Evolutionary conservation across 139 green algal genomes (phyloP), one percentile per base, ranked within the genome.

Genomic region (Diplosphaera chodatii): DNA sequence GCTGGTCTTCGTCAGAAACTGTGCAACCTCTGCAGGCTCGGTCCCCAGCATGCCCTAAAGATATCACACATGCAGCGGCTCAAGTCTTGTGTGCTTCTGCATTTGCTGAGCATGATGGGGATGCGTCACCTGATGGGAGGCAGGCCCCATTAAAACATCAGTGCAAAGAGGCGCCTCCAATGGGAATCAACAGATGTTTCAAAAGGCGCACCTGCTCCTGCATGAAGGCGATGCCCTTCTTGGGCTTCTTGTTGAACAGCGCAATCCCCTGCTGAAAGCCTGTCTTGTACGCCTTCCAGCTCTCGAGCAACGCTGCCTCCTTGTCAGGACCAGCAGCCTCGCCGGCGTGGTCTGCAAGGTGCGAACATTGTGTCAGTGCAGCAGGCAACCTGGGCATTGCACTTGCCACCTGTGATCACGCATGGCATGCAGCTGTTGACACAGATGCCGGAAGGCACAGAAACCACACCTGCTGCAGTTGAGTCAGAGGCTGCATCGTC

Each of bases 161-260:
- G 37, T 48, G 37, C 13, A 13, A 8, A 13, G 37, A 21, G 37
- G 37, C 8, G 37, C 15, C 40, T 55, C 32, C 40, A 77, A 27
- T 32, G 21, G 10, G 30, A 6, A 37, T 33, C 27, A 16, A 16
- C 13, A 13, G 10, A 48, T 21, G 37, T 8, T 8, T 21, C 10
- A 33, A 62, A 66, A 2, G 40, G 70, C 1, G 10, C 32, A 41
- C 22, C 25, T 48, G 48, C 32, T 40, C 82, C 74, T 93, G 86
- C 76, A 97, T 75, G 63, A 88, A 85, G 2, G 79, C 82, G 13
- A 98, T 78, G 41, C 93, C 96, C 79, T 98, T 98, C 70, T 93
- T 92, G 28, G 96, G 94, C 80, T 98, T 98, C 66, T 90, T 89
- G 77, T 98, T 98, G 86, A 99, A 99, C 56, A 97, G 85, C 32